Conservation (phyloP, 2,329 filamentous ascomycete genomes). For the Phialemonium atrogriseum region DNA sequence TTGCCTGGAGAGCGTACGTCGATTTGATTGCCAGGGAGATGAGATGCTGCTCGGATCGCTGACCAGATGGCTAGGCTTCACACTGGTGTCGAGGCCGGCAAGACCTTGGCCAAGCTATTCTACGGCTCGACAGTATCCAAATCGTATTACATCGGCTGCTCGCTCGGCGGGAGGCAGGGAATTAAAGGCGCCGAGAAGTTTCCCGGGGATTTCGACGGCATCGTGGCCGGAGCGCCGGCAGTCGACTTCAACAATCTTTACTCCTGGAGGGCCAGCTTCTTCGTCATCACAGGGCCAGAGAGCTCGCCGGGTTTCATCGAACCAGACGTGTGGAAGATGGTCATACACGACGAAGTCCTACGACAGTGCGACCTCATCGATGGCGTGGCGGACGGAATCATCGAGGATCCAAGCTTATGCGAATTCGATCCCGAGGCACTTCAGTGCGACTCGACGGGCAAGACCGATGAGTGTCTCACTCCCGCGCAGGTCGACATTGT, state of each 20-base stretch:
- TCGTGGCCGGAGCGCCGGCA: slow-evolving; percentile 34
- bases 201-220: slow-evolving; percentile 43
- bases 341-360: slow-evolving; percentile 26
- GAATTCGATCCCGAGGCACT: slow-evolving; percentile 24
- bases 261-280: slow-evolving; percentile 30
- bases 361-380: slow-evolving; percentile 32
- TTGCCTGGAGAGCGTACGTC: slow-evolving; percentile 6
- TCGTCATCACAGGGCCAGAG: slow-evolving; percentile 27
- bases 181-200: slow-evolving; percentile 39
- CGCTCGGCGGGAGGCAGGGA: slow-evolving; percentile 45
- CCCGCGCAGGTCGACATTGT: slow-evolving; percentile 30
- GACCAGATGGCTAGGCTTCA: too few species aligned
- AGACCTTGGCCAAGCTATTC: slow-evolving; percentile 32
- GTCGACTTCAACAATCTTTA: too few species aligned
- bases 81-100: slow-evolving; percentile 36
- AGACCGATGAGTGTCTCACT: slow-evolving; percentile 27
- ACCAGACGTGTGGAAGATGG: slow-evolving; percentile 27
- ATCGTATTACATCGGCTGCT: slow-evolving; percentile 43
- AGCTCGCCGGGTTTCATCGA: slow-evolving; percentile 32
- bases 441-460: slow-evolving; percentile 21
- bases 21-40: too few species aligned
- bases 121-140: slow-evolving; percentile 28
- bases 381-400: slow-evolving; percentile 30
- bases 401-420: slow-evolving; percentile 28
- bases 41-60: too few species aligned